phyloP scores from a whole-genome alignment of 495 filamentous ascomycete species.

The Neurospora sp. region DNA sequence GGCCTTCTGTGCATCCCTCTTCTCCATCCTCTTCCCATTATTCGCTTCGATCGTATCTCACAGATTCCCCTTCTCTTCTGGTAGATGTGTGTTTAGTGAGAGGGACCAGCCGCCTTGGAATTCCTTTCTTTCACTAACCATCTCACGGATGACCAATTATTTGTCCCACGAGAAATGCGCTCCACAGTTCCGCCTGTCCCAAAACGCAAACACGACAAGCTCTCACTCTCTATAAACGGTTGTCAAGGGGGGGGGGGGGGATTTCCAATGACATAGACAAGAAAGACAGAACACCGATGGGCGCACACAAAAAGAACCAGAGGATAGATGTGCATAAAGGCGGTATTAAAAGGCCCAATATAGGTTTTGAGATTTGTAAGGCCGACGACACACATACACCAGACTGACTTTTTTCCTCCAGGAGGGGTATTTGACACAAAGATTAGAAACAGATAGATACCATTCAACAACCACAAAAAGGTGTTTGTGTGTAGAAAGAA shows the following conservation, averaged over 20 bases:
- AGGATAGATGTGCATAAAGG: neutral
- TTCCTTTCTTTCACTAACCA: neutral
- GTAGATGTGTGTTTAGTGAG: neutral
- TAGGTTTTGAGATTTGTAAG: constrained; percentile 1
- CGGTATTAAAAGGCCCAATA: constrained; percentile 10
- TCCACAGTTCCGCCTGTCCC: neutral
- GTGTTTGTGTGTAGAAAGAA: neutral
- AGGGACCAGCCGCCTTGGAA: neutral
- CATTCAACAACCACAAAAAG: neutral
- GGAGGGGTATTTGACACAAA: neutral
- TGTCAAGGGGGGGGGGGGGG: constrained; percentile 5
- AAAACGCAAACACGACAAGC: neutral
- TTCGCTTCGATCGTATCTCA: neutral
- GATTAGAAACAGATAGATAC: neutral
- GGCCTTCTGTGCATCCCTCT: neutral
- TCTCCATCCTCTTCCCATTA: neutral
- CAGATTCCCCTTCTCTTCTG: neutral
- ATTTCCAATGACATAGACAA: constrained; percentile 8
- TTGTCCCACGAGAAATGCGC: neutral
- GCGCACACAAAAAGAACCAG: neutral
- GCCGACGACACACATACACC: neutral
- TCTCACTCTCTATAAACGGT: constrained; percentile 9
- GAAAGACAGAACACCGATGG: constrained; percentile 3
- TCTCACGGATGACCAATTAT: neutral
- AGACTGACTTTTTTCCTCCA: neutral